Evolutionary conservation across 2,329 filamentous ascomycete species (phyloP), one percentile per base, ranked within the genome.

Genomic region (Chaetoscypha palmicola): DNA sequence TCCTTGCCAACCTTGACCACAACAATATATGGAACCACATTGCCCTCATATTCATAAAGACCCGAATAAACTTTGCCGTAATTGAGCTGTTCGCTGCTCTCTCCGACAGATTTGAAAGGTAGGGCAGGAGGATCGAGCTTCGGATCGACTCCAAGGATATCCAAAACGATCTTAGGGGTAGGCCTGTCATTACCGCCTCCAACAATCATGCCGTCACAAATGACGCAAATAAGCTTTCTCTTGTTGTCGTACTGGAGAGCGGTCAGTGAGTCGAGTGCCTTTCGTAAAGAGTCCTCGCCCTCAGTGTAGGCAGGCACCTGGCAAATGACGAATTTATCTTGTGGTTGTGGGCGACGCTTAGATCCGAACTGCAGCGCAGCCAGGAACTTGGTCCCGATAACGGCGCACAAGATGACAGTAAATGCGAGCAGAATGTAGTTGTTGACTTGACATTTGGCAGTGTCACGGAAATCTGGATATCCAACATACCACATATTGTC

Each of bases 321-420:
- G 66, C 92, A 97, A 54, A 98, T 97, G 57, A 98, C 90, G 58
- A 98, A 98, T 63, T 97, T 98, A 66, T 98, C 92, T 65, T 97
- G 92, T 28, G 89, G 85, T 4, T 85, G 76, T 2, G 92, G 92
- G 14, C 87, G 82, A 47, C 86, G 79, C 69, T 96, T 96, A 4
- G 89, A 89, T 35, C 91, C 90, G 48, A 98, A 86, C 59, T 96
- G 92, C 32, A 98, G 74, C 10, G 92, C 92, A 41, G 92, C 81
- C 59, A 98, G 64, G 68, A 98, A 98, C 66, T 97, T 98, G 67
- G 86, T 68, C 39, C 81, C 60, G 52, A 97, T 90, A 49, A 96
- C 86, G 1, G 74, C 49, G 61, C 84, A 88, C 42, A 98, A 71
- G 10, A 97, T 71, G 58, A 94, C 73, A n/a, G 89, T 86, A 61